Evolutionary conservation across 1,139 yeast species (phyloP), one percentile per base, ranked within the genome.

Genomic region (Kurtzmaniella quercitrusa): DNA sequence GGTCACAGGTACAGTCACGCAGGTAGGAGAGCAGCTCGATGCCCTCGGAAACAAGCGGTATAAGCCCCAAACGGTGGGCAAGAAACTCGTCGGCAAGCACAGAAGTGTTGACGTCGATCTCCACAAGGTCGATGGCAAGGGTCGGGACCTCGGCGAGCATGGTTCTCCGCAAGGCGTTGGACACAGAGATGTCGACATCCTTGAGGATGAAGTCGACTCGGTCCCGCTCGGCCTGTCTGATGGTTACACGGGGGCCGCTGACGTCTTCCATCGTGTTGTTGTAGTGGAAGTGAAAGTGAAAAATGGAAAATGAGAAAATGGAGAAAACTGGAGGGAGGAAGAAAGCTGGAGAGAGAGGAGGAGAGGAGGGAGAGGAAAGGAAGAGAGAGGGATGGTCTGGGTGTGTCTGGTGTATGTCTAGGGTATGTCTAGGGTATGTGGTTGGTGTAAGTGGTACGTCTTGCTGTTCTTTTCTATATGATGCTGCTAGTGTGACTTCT

Each of bases 91-190:
- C 99, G 1, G 98, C 98, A 52, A 93, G 70, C 15, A 94, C 98
- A 15, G 96, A 84, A 1, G 98, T 89, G 67, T 93, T 93, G 48
- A 80, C 81, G 57, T 90, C 96, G 51, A 94, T 85, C 63, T 94
- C 98, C 43, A 94, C 98, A 52, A 93, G 78, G 62, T 94, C 99
- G 50, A 94, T 91, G 44, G 98, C 98, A 53, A 84, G 63, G 1
- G 98, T 93, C 25, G 98, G 98, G 44, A 93, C 94, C 65, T 94
- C 99, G 1, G 97, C 91, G 51, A 93, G 76, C 88, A 94, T 90
- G 41, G 87, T 81, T 61, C 99, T 76, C 57, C 99, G 79, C 34
- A 94, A 57, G 24, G 98, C 86, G 73, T 94, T 94, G 21, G 98
- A 98, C 59, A 93, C 73, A 48, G 97, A 80, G 49, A 94, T 66